Conservation (phyloP, 2,329 filamentous ascomycete species). For the Exophiala aquamarina region DNA sequence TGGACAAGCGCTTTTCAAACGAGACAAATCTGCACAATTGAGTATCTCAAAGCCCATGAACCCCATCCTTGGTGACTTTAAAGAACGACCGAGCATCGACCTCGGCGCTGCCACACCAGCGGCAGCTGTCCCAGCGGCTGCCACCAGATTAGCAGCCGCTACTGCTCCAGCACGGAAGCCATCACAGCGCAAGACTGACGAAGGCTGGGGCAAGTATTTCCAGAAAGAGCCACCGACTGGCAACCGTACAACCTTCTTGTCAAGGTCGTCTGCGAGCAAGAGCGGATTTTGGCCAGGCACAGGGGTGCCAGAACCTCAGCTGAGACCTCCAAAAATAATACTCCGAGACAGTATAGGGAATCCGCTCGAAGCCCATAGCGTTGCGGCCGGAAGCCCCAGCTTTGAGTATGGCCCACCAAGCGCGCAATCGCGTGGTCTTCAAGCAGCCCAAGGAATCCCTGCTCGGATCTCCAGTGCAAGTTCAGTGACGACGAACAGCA, state of each 20-base stretch:
- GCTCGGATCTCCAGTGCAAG: slow-evolving; percentile 45
- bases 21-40: slow-evolving; percentile 18
- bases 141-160: slow-evolving; percentile 7
- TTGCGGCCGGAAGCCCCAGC: slow-evolving; percentile 44
- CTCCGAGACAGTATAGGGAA: slow-evolving; percentile 29
- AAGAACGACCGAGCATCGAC: slow-evolving; percentile 25
- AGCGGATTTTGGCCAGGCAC: slow-evolving; percentile 42
- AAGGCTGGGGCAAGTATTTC: slow-evolving; percentile 52
- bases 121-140: slow-evolving; percentile 18
- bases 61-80: slow-evolving; percentile 24
- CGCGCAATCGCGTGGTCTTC: slow-evolving; percentile 32
- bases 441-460: slow-evolving; percentile 40
- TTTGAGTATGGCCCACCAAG: slow-evolving; percentile 36
- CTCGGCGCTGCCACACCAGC: slow-evolving; percentile 25
- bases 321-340: slow-evolving; percentile 37
- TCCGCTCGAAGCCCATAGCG: slow-evolving; percentile 40
- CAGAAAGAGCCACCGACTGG: slow-evolving; percentile 33
- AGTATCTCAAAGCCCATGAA: slow-evolving; percentile 29
- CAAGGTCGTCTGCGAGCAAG: slow-evolving; percentile 23
- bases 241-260: slow-evolving; percentile 18
- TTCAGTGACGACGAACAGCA: slow-evolving; percentile 40
- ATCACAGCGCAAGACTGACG: slow-evolving; percentile 44
- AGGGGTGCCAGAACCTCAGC: slow-evolving; percentile 31
- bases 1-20: slow-evolving; percentile 25
- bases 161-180: slow-evolving; percentile 16